These are phyloP conservation scores for Nannizzia gypsea DNA, from an alignment of 2,329 filamentous ascomycete genomes.

Conservation along the genomic window DNA sequence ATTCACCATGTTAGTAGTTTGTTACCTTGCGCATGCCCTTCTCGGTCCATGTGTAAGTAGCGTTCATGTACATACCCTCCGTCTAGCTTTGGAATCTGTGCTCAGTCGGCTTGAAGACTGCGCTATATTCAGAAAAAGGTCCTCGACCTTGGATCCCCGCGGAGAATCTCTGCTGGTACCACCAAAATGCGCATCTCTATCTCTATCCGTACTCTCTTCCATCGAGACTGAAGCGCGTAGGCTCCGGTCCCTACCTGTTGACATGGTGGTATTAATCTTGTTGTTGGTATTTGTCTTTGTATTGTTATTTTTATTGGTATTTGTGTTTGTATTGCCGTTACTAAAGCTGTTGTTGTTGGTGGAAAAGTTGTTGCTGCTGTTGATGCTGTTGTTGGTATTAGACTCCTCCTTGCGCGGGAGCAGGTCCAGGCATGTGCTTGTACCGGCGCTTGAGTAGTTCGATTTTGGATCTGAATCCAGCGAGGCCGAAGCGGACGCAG, in stretches of 20 bases:
- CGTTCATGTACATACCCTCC: constrained; percentile 8
- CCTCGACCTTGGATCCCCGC: constrained; percentile 25
- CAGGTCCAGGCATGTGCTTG: background rate
- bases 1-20: constrained; percentile 5
- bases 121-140: constrained; percentile 38
- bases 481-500: constrained; percentile 9
- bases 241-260: background rate
- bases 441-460: constrained; percentile 4
- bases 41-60: background rate
- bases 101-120: constrained; percentile 30
- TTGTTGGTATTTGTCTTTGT: too few relatives aligned
- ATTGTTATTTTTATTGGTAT: too few relatives aligned
- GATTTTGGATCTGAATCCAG: constrained; percentile 7
- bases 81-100: constrained; percentile 27
- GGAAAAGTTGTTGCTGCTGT: too few relatives aligned
- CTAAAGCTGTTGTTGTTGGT: too few relatives aligned
- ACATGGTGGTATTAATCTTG: too few relatives aligned
- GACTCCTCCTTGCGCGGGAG: background rate
- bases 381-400: background rate
- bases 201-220: background rate
- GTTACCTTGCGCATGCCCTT: background rate
- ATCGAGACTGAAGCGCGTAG: background rate
- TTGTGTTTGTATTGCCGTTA: too few relatives aligned
- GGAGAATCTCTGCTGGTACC: constrained; percentile 14
- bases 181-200: constrained; percentile 6